phyloP scores from a whole-genome alignment of 2,329 filamentous ascomycete species.

The Grosmannia serpens region DNA sequence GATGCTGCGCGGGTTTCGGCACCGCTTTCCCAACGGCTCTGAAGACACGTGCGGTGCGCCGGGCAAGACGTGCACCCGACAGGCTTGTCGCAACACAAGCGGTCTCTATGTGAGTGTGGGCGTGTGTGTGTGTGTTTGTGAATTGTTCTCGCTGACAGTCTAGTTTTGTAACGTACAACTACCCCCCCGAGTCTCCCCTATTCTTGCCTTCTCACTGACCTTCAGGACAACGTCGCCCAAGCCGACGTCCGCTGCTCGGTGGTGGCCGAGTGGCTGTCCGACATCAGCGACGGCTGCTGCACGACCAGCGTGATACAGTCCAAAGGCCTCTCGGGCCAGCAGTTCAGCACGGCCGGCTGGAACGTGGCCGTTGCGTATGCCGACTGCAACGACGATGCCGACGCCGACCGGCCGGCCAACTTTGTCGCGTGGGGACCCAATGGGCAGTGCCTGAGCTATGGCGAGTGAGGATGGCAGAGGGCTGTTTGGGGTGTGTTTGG shows the following conservation, averaged over 20 bases:
- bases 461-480: not conserved
- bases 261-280: not conserved
- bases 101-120: conserved; percentile 3
- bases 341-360: conserved; percentile 5
- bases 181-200: not conserved
- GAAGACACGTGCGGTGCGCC: conserved; percentile 1
- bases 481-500: not conserved
- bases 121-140: not conserved
- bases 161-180: conserved; percentile 1
- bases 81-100: conserved; percentile 4
- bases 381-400: conserved; percentile 5
- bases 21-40: not conserved
- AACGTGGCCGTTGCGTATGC: conserved; percentile 4
- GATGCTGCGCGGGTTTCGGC: not conserved
- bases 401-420: not conserved
- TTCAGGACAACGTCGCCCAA: not conserved
- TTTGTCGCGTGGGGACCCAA: conserved; percentile 1
- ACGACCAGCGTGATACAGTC: not conserved
- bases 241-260: not conserved
- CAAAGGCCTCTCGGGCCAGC: conserved; percentile 5
- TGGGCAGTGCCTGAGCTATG: not conserved
- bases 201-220: not conserved
- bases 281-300: conserved; percentile 4
- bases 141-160: not conserved
- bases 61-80: not conserved